phyloP scores from a whole-genome alignment of 1,284 basidiomycete genomes.

The Cryptococcus sp. region DNA sequence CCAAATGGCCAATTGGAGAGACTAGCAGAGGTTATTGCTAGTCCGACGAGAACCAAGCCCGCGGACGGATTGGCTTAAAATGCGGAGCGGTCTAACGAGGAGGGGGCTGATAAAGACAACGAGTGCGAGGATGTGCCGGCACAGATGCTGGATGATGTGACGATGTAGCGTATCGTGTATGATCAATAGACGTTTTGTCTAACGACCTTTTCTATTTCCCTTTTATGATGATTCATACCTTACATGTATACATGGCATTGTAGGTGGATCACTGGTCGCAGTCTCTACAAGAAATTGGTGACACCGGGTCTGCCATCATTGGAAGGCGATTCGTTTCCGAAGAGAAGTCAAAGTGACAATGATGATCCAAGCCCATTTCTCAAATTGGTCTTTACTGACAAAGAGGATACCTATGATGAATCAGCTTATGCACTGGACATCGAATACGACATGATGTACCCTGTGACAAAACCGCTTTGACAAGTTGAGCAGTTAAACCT shows the following conservation, averaged over 20 bases:
- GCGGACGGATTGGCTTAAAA: constrained; percentile 1
- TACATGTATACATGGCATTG: neutral
- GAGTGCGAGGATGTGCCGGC: too few relatives aligned
- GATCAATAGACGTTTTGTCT: neutral
- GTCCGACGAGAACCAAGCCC: constrained; percentile 19
- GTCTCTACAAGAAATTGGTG: too few relatives aligned
- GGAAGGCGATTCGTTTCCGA: neutral
- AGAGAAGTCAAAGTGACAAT: constrained; percentile 52
- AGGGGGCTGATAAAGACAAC: too few relatives aligned
- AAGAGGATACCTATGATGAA: constrained; percentile 44
- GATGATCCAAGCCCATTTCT: constrained; percentile 43
- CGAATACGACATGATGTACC: constrained; percentile 36
- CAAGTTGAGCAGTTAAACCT: constrained; percentile 64
- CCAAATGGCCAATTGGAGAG: constrained; percentile 41
- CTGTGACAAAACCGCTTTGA: constrained; percentile 58
- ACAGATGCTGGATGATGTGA: neutral
- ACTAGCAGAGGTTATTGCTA: constrained; percentile 46
- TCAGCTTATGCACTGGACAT: neutral
- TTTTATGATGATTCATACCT: neutral
- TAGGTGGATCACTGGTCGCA: too few relatives aligned
- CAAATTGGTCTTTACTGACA: constrained; percentile 49
- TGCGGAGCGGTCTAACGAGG: neutral
- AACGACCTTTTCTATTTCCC: neutral
- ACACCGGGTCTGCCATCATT: too few relatives aligned
- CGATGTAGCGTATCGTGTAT: neutral